Evolutionary conservation across 1,284 basidiomycete species (phyloP).

Genomic region (Neonothopanus nambi): DNA sequence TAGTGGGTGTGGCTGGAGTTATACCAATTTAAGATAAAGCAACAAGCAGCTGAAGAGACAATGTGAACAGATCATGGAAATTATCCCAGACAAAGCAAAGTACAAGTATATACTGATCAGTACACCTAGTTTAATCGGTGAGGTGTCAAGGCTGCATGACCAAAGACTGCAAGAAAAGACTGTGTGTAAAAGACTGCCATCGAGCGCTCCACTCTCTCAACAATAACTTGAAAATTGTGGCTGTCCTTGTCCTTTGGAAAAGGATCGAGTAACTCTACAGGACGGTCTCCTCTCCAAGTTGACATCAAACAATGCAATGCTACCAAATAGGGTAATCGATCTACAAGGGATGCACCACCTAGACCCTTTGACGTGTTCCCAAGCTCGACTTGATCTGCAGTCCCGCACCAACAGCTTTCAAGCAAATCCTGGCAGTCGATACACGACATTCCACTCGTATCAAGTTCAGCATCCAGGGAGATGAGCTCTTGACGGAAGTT

Average conservation of each 20-base stretch:
- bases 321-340: not conserved
- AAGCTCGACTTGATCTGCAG: not conserved
- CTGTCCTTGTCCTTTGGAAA: conserved; percentile 3
- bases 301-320: conserved; percentile 1
- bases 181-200: not conserved
- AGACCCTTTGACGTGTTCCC: not conserved
- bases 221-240: not conserved
- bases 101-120: no score
- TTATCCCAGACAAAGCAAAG: no score
- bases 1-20: no score
- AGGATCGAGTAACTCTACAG: not conserved
- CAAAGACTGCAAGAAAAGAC: conserved; percentile 5
- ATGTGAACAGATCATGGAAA: no score
- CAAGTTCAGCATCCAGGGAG: not conserved
- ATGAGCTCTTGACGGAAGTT: conserved; percentile 11
- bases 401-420: conserved; percentile 2
- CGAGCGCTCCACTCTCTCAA: not conserved
- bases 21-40: no score
- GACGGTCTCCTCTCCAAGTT: no score
- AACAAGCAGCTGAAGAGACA: no score
- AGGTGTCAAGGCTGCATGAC: conserved; percentile 7
- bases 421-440: not conserved
- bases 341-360: not conserved
- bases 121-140: no score
- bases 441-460: conserved; percentile 4